Base-by-base conservation (phyloP, 495 filamentous ascomycete genomes). In the Podospora pseudopauciseta region DNA sequence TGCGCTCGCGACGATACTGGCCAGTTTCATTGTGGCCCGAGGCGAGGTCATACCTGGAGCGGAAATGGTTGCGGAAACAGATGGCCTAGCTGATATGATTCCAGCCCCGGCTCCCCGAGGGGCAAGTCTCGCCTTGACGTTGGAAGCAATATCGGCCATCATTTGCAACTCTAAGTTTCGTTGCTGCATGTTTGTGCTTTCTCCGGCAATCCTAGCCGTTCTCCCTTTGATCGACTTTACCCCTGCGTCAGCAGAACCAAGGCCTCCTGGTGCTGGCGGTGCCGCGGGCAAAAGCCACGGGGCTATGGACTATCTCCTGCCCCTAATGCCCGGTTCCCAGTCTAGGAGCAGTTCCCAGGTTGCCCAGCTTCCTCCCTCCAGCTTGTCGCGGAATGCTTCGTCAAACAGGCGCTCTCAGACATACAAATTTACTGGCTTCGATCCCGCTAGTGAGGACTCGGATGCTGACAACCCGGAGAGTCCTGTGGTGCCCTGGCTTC, bases 101-200 rank as follows among this genome's bases (percentile, higher is more conserved):
- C 86, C 84, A 28, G 77, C 79, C 11, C 85, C 89, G 55, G 86
- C 91, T 6, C 86, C 88, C 1, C 78, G 78, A 30, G 80, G 81
- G 11, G 83, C 84, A n/a, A 84, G 86, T 39, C 78, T 97, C 57
- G 84, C 88, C 6, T 83, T 87, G 30, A 85, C 96, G 59, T 78
- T 99, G n/a, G 90, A 93, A 67, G 92, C 94, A 1, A 87, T 96
- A 58, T 86, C 88, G 13, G 85, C 87, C 55, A 93, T 98, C 57
- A 87, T 97, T 66, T 84, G 88, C 56, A 86, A 90, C 69, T 97
- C 95, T 0, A 89, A 89, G 64, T 90, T 87, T 78, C 87, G 92
- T 19, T 88, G 90, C 18, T 87, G 88, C 66, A 86, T 91, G 70
- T 87, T 98, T 66, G 79, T 97, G 27, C 92, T 88, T 68, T 93